A percentile compares a stretch with the other conserved stretches of the same genome.
Evolutionary conservation across 169 alveolate genomes (phyloP).

Genomic region (Perkinsus olseni): DNA sequence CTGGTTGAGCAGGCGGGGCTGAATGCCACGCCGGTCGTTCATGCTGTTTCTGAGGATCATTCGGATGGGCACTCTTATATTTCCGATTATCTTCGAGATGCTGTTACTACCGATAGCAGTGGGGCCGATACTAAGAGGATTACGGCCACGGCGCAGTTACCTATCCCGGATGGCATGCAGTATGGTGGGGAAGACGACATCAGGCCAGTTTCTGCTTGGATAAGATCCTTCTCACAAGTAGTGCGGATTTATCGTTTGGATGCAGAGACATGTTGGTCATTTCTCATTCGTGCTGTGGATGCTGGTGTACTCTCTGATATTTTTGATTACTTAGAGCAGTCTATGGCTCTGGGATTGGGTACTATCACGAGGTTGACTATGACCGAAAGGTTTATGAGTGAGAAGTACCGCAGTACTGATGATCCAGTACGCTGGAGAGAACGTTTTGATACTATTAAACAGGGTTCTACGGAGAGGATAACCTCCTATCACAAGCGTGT

Average conservation of each 20-base stretch:
- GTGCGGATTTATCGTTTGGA: neutral
- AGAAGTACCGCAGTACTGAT: neutral
- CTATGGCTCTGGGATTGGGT: neutral
- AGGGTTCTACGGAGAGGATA: neutral
- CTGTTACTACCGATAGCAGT: neutral
- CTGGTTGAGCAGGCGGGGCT: neutral
- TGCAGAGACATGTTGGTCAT: neutral
- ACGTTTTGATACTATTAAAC: neutral
- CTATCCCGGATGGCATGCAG: neutral
- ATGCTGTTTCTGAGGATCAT: neutral
- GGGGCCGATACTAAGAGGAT: neutral
- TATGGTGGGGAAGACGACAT: neutral
- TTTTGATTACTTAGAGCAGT: neutral
- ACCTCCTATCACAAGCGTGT: neutral
- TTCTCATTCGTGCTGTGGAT: neutral
- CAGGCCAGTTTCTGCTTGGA: neutral
- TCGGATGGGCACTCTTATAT: neutral
- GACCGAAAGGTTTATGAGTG: neutral
- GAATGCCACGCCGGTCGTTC: neutral
- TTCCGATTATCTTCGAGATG: neutral
- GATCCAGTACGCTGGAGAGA: neutral
- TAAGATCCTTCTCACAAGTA: neutral
- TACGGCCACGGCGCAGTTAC: neutral
- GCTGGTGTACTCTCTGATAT: neutral
- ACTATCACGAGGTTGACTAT: neutral